Percentiles rank a stretch among this genome's conserved stretches.
These are phyloP conservation scores for Adansonia grandidieri DNA, from an alignment of 441 rosid genomes.

Conservation along the genomic window DNA sequence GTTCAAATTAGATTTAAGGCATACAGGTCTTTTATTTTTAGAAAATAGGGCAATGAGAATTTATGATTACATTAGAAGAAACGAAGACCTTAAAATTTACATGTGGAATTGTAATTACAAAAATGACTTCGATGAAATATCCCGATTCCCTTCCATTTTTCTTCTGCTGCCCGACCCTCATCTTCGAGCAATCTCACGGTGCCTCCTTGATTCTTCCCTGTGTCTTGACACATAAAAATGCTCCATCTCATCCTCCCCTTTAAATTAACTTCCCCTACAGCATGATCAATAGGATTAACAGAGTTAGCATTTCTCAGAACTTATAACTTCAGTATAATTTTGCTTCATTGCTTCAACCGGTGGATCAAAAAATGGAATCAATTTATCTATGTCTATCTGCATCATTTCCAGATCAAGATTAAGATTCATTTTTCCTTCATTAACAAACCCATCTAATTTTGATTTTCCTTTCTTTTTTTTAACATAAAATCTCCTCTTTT, in stretches of 20 bases:
- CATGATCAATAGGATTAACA: background rate
- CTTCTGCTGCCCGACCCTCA: no score
- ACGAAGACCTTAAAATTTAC: no score
- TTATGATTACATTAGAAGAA: no score
- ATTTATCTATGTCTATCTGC: background rate
- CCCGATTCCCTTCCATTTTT: no score
- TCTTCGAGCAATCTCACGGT: constrained; percentile 15
- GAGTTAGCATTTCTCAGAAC: background rate
- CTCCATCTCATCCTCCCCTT: background rate
- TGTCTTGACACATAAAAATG: background rate
- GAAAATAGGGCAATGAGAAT: no score
- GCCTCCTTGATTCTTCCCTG: background rate
- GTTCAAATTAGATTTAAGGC: no score
- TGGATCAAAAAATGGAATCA: background rate
- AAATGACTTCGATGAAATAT: no score
- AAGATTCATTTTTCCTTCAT: background rate
- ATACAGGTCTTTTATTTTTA: no score
- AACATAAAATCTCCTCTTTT: constrained; percentile 26
- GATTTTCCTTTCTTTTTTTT: constrained; percentile 33
- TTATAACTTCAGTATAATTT: background rate
- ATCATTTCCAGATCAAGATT: constrained; percentile 18
- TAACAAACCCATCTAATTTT: constrained; percentile 18
- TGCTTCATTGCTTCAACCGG: background rate
- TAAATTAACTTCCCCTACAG: background rate
- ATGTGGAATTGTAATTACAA: no score